phyloP scores from a whole-genome alignment of 2,329 filamentous ascomycete genomes.

The Alternaria sp. region DNA sequence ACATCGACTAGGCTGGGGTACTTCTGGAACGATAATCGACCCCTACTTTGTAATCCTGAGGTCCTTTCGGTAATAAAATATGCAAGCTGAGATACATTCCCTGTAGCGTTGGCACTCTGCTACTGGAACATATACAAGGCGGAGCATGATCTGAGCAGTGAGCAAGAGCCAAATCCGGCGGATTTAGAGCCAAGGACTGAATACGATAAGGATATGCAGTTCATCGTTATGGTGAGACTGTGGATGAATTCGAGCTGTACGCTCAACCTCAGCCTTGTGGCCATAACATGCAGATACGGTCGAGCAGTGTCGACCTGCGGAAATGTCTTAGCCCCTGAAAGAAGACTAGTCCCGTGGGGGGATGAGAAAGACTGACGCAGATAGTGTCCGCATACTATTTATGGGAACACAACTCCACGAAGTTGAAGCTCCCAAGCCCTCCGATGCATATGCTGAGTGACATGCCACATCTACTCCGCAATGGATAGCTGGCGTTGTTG shows the following conservation, averaged over 20 bases:
- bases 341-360: neutral
- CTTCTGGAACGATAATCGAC: neutral
- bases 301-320: neutral
- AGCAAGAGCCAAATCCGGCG: neutral
- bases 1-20: neutral
- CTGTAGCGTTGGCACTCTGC: neutral
- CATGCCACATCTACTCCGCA: neutral
- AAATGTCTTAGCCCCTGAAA: conserved; percentile 3
- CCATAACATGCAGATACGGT: neutral
- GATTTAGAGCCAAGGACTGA: neutral
- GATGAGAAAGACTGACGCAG: neutral
- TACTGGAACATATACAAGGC: neutral
- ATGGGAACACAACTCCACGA: neutral
- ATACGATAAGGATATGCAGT: neutral
- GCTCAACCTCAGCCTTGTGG: conserved; percentile 4
- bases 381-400: conserved; percentile 1
- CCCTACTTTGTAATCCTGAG: neutral
- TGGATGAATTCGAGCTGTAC: neutral
- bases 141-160: neutral
- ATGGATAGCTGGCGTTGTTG: neutral
- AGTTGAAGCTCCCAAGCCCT: neutral
- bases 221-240: neutral
- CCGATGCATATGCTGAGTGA: neutral
- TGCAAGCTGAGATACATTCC: neutral
- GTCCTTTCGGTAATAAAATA: neutral